A percentile compares a stretch with the other conserved stretches of the same genome.
Evolutionary conservation across 228 moss, liverwort and hornwort genomes (phyloP).

Genomic region (Sphagnum fallax): DNA sequence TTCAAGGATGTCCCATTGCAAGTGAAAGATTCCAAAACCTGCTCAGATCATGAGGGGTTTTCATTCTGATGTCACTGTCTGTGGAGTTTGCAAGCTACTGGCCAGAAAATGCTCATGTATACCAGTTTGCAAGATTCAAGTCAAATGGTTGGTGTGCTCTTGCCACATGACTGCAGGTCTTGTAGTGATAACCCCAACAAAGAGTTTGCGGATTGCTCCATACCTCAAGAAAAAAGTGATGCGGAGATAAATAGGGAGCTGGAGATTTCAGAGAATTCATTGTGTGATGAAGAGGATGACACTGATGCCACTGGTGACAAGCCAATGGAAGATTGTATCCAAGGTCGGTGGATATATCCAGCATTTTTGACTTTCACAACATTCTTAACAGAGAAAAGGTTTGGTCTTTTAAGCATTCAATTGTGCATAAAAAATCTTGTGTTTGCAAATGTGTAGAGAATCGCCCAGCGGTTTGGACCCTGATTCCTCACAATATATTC

Average conservation of each 20-base stretch:
- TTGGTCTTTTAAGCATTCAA: neutral
- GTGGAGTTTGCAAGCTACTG: neutral
- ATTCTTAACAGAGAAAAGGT: neutral
- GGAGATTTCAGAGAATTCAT: slow-evolving; percentile 77
- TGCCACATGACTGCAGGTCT: slow-evolving; percentile 36
- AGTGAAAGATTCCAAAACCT: neutral
- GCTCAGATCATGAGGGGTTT: neutral
- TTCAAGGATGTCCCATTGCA: neutral
- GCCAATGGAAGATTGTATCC: slow-evolving; percentile 40
- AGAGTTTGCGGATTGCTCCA: slow-evolving; percentile 59
- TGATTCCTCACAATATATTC: slow-evolving; percentile 72
- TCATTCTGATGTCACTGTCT: neutral
- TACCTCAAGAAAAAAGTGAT: slow-evolving; percentile 84
- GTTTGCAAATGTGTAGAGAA: slow-evolving; percentile 16
- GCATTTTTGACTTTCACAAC: neutral
- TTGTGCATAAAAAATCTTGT: neutral
- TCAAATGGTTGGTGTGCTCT: neutral
- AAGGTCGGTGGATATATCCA: slow-evolving; percentile 16
- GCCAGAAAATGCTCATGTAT: neutral
- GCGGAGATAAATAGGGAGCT: slow-evolving; percentile 85
- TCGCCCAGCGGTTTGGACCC: slow-evolving; percentile 74
- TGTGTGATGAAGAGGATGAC: slow-evolving; percentile 74
- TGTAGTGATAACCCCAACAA: slow-evolving; percentile 83
- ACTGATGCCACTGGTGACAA: slow-evolving; percentile 69
- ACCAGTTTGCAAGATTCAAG: neutral